Evolutionary conservation across 352 stramenopile species (phyloP).

Genomic region (Phytophthora sansomeana): DNA sequence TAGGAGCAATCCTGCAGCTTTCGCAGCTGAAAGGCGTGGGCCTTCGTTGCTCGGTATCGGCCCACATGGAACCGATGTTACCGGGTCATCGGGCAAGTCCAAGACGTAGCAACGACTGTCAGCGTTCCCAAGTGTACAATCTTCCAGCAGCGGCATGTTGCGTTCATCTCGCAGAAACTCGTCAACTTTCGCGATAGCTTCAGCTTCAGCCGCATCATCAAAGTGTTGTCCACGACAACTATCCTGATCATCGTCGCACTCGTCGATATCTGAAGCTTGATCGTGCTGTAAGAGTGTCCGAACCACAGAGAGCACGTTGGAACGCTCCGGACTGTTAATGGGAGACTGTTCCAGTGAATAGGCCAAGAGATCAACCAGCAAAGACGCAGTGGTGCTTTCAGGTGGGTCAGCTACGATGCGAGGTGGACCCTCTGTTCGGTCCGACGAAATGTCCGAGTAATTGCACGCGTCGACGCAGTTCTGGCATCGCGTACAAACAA

Average conservation of each 20-base stretch:
- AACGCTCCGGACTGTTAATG: conserved; percentile 22
- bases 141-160: conserved; percentile 20
- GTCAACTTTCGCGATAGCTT: conserved; percentile 9
- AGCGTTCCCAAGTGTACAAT: conserved; percentile 44
- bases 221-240: background rate
- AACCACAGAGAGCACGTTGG: conserved; percentile 36
- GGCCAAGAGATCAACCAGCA: conserved; percentile 27
- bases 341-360: conserved; percentile 17
- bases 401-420: conserved; percentile 17
- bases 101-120: conserved; percentile 45
- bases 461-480: conserved; percentile 33
- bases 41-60: conserved; percentile 39
- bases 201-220: too few species aligned
- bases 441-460: conserved; percentile 40
- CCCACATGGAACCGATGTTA: conserved; percentile 1
- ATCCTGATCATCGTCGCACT: conserved; percentile 1
- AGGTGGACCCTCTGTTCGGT: conserved; percentile 26
- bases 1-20: conserved; percentile 7
- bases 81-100: conserved; percentile 25
- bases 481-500: conserved; percentile 31
- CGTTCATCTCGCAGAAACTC: conserved; percentile 24
- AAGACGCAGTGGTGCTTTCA: conserved; percentile 10
- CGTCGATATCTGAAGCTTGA: background rate
- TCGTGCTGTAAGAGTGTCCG: conserved; percentile 15
- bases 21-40: conserved; percentile 23